A percentile compares a stretch with the other conserved stretches of the same genome.
Conservation (phyloP, 306 rosid species). For the Inga oerstediana region DNA sequence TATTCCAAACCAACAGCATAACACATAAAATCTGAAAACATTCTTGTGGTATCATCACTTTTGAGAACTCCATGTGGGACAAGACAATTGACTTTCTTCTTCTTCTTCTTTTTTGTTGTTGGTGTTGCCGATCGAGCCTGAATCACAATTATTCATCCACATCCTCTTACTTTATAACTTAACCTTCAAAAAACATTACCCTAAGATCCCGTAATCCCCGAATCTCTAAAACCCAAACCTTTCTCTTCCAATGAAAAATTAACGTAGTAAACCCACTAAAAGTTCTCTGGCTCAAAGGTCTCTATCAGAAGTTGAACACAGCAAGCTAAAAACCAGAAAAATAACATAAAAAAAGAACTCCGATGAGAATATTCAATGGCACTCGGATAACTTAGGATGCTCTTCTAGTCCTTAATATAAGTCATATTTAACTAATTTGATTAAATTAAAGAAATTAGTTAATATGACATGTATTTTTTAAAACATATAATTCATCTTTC, state of each 20-base stretch:
- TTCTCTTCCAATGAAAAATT: not conserved
- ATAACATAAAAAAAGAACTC: not conserved
- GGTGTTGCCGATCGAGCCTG: not conserved
- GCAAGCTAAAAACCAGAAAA: not conserved
- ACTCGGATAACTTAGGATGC: not conserved
- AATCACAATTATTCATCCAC: not conserved
- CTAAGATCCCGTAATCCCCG: not conserved
- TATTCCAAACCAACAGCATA: too few species aligned
- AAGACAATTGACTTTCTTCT: not conserved
- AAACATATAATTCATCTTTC: fast-evolving
- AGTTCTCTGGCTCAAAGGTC: not conserved
- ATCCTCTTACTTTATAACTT: not conserved
- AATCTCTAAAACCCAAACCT: not conserved
- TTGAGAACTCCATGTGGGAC: not conserved
- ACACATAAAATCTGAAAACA: not conserved
- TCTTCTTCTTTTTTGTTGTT: not conserved
- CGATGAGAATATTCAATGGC: constrained; percentile 27
- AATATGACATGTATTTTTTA: too few species aligned
- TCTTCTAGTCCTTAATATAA: too few species aligned
- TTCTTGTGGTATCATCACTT: not conserved
- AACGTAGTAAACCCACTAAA: not conserved
- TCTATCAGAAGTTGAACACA: not conserved
- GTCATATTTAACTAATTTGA: too few species aligned
- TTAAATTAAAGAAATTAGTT: too few species aligned
- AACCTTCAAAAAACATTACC: not conserved